Percentiles rank a stretch among this genome's conserved stretches.
Evolutionary conservation across 805 yeast genomes (phyloP).

Genomic region (Naumovozyma baii): DNA sequence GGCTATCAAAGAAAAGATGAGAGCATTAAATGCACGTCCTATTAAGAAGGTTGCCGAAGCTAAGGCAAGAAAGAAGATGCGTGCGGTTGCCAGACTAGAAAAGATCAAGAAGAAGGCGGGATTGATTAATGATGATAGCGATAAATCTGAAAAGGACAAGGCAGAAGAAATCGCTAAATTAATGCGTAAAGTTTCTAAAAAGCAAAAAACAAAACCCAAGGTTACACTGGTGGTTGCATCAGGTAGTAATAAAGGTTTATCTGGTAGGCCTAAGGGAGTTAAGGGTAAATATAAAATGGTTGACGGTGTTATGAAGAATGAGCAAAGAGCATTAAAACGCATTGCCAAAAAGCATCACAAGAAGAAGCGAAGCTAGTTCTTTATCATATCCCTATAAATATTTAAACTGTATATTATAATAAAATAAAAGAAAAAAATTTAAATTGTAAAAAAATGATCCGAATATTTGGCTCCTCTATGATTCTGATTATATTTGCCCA

Average conservation of each 20-base stretch:
- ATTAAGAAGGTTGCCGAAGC: constrained; percentile 98
- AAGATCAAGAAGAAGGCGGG: constrained; percentile 89
- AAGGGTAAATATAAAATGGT: constrained; percentile 99
- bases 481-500: too few species aligned
- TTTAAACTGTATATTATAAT: not conserved
- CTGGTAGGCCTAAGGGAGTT: constrained; percentile 95
- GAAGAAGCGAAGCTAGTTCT: constrained; percentile 28
- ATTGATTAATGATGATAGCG: constrained; percentile 74
- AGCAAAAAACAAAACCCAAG: constrained; percentile 62
- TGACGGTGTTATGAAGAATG: constrained; percentile 96
- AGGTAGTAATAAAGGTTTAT: constrained; percentile 74
- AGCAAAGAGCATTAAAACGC: constrained; percentile 84
- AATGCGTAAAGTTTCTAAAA: constrained; percentile 71
- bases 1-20: constrained; percentile 66
- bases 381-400: not conserved
- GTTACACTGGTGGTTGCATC: constrained; percentile 82
- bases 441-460: too few species aligned
- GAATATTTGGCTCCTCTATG: too few species aligned
- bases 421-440: not conserved
- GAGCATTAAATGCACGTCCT: constrained; percentile 89
- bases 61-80: constrained; percentile 88
- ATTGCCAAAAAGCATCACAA: constrained; percentile 73
- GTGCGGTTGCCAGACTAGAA: constrained; percentile 80
- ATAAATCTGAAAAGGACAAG: constrained; percentile 86
- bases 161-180: constrained; percentile 84